Evolutionary conservation across 495 filamentous ascomycete genomes (phyloP).

Genomic region (Tuber magnatum): DNA sequence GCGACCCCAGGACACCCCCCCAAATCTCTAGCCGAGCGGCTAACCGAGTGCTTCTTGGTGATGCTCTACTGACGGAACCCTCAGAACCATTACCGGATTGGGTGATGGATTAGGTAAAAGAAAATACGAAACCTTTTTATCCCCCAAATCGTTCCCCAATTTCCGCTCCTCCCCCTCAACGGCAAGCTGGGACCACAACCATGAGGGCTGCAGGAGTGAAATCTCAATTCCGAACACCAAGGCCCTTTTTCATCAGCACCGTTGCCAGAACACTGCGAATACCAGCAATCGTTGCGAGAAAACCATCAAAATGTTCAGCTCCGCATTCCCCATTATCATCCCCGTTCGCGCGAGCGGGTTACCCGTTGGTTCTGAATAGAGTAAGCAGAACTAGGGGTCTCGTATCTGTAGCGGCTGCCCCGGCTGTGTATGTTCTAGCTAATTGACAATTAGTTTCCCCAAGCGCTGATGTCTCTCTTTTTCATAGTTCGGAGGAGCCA

Average conservation of each 20-base stretch:
- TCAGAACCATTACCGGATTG: constrained; percentile 13
- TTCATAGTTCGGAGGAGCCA: constrained; percentile 12
- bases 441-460: not conserved
- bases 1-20: not conserved
- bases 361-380: constrained; percentile 16
- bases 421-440: constrained; percentile 19
- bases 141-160: not conserved
- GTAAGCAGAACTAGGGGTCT: constrained; percentile 15
- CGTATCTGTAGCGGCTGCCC: constrained; percentile 21
- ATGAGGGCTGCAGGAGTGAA: constrained; percentile 23
- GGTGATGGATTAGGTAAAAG: constrained; percentile 29
- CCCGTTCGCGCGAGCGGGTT: constrained; percentile 15
- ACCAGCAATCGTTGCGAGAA: not conserved
- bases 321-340: constrained; percentile 16
- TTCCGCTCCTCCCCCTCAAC: not conserved
- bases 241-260: constrained; percentile 12
- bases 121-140: constrained; percentile 10
- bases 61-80: not conserved
- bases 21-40: not conserved
- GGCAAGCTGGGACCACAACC: constrained; percentile 16
- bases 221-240: constrained; percentile 33
- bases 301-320: not conserved
- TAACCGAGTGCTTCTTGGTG: constrained; percentile 8
- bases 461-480: constrained; percentile 8
- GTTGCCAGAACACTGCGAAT: constrained; percentile 15